These are phyloP conservation scores for Asterochloris erici DNA, from an alignment of 139 green algal species.

Conservation along the genomic window DNA sequence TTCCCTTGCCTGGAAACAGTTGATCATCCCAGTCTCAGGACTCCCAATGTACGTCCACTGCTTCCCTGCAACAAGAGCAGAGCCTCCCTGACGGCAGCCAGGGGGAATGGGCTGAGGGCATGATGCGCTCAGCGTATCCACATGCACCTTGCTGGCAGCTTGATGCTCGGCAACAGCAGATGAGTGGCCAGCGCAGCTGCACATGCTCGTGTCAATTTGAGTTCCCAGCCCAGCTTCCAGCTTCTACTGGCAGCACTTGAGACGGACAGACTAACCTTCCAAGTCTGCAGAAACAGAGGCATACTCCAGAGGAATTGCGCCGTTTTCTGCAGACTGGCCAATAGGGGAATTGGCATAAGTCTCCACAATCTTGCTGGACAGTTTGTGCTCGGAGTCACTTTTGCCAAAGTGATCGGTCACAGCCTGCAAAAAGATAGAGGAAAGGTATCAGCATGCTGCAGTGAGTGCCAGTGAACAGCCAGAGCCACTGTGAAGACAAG, in stretches of 20 bases:
- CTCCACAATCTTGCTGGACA: constrained; percentile 29
- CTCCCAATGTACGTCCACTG: constrained; percentile 30
- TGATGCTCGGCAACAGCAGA: background rate
- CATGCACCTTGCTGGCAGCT: background rate
- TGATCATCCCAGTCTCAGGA: constrained; percentile 23
- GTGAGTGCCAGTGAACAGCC: too few species aligned
- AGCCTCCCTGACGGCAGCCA: background rate
- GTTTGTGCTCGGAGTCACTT: constrained; percentile 32
- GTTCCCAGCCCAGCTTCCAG: background rate
- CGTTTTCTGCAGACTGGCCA: constrained; percentile 18
- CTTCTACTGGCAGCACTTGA: background rate
- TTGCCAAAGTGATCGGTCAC: constrained; percentile 41
- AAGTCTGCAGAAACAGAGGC: constrained; percentile 16
- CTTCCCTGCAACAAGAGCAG: constrained; percentile 18
- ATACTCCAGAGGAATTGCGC: constrained; percentile 35
- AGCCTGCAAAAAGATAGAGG: background rate
- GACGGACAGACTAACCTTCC: too few species aligned
- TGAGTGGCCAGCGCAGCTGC: background rate
- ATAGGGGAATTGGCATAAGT: constrained; percentile 35
- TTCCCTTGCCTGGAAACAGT: constrained; percentile 26
- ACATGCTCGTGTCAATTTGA: background rate
- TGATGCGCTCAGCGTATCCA: background rate
- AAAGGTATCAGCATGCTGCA: too few species aligned
- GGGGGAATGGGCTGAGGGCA: background rate
- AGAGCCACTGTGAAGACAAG: too few species aligned